Evolutionary conservation across 2,329 filamentous ascomycete genomes (phyloP).

Genomic region (Cytospora schulzeri): DNA sequence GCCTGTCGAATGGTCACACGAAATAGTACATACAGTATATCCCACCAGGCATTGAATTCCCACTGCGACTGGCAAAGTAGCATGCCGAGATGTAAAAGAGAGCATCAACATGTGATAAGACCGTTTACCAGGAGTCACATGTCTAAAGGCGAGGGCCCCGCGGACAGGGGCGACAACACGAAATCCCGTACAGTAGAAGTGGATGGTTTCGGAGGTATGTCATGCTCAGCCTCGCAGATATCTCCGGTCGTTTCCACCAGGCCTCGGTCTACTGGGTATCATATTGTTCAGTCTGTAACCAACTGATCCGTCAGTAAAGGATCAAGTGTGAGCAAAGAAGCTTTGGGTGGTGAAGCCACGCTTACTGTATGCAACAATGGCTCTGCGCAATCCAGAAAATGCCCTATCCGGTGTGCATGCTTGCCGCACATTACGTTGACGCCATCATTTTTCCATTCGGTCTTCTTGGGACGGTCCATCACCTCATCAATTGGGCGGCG

Average conservation of each 20-base stretch:
- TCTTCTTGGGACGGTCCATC: neutral
- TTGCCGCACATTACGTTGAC: slow-evolving; percentile 13
- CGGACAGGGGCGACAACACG: too few relatives aligned
- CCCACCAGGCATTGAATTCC: neutral
- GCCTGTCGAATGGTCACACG: neutral
- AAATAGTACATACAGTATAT: neutral
- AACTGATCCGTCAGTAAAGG: neutral
- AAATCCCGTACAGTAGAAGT: neutral
- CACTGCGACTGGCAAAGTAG: neutral
- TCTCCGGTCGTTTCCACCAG: neutral
- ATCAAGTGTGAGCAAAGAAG: neutral
- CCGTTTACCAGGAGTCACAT: neutral
- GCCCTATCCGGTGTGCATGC: neutral
- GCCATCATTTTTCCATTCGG: slow-evolving; percentile 9
- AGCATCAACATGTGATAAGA: neutral
- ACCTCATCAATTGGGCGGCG: neutral
- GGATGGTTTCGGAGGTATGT: neutral
- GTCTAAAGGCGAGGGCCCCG: neutral
- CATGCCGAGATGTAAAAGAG: neutral
- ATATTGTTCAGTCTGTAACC: neutral
- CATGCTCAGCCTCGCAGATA: neutral
- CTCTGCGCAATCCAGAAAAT: neutral
- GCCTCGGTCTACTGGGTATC: neutral
- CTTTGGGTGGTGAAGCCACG: slow-evolving; percentile 3
- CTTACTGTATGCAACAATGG: slow-evolving; percentile 22